Evolutionary conservation across 2,329 filamentous ascomycete species (phyloP).

Genomic region (Penicillium sp.): DNA sequence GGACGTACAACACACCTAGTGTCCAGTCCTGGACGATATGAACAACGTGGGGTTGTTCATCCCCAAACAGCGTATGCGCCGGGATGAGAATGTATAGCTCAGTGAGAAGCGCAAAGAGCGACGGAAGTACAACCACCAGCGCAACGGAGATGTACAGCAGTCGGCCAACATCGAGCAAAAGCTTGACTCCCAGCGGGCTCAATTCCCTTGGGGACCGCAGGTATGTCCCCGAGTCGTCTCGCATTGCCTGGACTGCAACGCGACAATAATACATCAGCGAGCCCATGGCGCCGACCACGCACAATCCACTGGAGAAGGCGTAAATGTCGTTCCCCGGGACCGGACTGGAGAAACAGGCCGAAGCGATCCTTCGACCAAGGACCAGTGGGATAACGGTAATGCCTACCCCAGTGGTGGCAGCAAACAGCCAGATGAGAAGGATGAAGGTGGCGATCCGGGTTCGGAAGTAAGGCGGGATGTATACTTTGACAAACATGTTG

Average conservation of each 20-base stretch:
- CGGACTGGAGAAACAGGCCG: conserved; percentile 65
- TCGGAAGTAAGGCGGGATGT: conserved; percentile 81
- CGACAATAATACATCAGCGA: conserved; percentile 59
- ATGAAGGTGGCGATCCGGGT: conserved; percentile 81
- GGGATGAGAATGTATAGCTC: conserved; percentile 89
- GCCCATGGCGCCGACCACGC: conserved; percentile 66
- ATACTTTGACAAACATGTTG: conserved; percentile 67
- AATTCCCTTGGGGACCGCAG: conserved; percentile 33
- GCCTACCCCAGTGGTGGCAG: conserved; percentile 78
- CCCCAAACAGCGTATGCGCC: conserved; percentile 69
- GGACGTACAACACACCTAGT: conserved; percentile 83
- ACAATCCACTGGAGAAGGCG: conserved; percentile 87
- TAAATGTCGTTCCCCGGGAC: conserved; percentile 90
- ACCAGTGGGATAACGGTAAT: conserved; percentile 83
- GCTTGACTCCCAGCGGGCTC: conserved; percentile 18
- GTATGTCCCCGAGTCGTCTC: conserved; percentile 26
- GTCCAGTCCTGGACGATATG: conserved; percentile 94
- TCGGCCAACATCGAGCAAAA: conserved; percentile 40
- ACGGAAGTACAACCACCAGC: conserved; percentile 74
- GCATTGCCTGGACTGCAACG: conserved; percentile 22
- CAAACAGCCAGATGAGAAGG: conserved; percentile 87
- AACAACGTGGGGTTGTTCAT: conserved; percentile 49
- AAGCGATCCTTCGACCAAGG: conserved; percentile 76
- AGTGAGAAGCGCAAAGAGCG: conserved; percentile 72
- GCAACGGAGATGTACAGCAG: conserved; percentile 73